phyloP scores from a whole-genome alignment of 108 stramenopile species.

The Mediolabrus comicus region DNA sequence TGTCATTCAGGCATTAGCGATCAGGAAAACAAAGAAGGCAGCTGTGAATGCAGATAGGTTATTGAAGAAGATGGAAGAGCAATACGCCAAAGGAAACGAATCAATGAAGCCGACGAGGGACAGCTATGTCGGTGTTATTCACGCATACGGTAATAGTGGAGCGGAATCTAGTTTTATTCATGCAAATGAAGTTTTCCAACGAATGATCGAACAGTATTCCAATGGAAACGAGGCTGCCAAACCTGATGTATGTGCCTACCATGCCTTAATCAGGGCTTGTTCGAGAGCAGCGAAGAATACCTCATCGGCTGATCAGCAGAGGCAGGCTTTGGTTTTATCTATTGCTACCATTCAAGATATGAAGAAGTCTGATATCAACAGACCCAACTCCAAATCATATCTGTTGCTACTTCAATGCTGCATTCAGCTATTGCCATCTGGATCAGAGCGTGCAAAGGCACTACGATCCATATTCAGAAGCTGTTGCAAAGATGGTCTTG shows the following conservation, averaged over 20 bases:
- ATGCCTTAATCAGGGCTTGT: slow-evolving; percentile 66
- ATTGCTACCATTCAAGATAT: slow-evolving; percentile 50
- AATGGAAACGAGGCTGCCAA: slow-evolving; percentile 35
- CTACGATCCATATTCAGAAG: slow-evolving; percentile 64
- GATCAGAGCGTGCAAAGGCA: slow-evolving; percentile 51
- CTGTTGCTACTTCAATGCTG: slow-evolving; percentile 61
- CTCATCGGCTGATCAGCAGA: slow-evolving; percentile 13
- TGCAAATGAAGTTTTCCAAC: slow-evolving; percentile 42
- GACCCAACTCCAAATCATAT: slow-evolving; percentile 67
- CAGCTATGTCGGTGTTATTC: slow-evolving; percentile 42
- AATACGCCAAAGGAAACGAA: slow-evolving; percentile 33
- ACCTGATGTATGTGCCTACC: slow-evolving; percentile 47
- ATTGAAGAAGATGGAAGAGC: slow-evolving; percentile 34
- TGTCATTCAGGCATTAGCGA: slow-evolving; percentile 68
- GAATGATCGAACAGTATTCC: slow-evolving; percentile 42
- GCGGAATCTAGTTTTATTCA: slow-evolving; percentile 16
- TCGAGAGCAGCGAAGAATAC: slow-evolving; percentile 16
- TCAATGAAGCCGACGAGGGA: slow-evolving; percentile 42
- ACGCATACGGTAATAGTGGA: slow-evolving; percentile 32
- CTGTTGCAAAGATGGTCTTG: slow-evolving; percentile 73
- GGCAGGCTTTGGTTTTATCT: slow-evolving; percentile 35
- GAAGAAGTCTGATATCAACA: slow-evolving; percentile 34
- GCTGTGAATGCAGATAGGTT: slow-evolving; percentile 34
- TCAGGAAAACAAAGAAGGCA: slow-evolving; percentile 30
- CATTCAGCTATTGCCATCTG: slow-evolving; percentile 42